Conservation (phyloP, 495 filamentous ascomycete species). For the Neurospora sp. region DNA sequence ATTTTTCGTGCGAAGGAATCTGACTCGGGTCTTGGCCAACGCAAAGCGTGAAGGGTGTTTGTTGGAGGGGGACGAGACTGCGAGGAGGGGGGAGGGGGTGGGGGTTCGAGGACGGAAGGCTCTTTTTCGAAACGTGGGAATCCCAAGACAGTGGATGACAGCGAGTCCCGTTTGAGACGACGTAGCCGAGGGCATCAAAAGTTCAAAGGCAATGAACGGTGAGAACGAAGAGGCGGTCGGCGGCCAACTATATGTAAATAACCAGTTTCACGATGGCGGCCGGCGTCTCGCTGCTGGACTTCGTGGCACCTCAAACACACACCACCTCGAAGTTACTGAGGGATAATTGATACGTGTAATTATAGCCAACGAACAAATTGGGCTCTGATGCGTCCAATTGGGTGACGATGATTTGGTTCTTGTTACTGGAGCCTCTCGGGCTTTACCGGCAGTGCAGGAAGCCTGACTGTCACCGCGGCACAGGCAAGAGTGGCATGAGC, state of each 20-base stretch:
- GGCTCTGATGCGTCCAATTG: not conserved
- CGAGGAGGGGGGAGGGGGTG: not conserved
- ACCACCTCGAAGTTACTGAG: not conserved
- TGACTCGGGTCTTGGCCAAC: not conserved
- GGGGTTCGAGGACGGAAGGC: not conserved
- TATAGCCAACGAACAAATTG: not conserved
- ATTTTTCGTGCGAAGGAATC: not conserved
- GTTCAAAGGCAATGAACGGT: not conserved
- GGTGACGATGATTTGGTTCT: not conserved
- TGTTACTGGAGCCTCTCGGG: slow-evolving; percentile 18
- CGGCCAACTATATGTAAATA: not conserved
- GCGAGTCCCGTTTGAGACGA: not conserved
- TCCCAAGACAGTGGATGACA: not conserved
- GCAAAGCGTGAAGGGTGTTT: not conserved
- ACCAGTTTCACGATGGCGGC: not conserved
- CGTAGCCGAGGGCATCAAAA: not conserved
- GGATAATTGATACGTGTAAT: not conserved
- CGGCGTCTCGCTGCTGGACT: too few species aligned
- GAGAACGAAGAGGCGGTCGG: not conserved
- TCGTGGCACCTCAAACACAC: not conserved
- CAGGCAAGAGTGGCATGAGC: not conserved
- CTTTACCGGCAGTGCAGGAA: slow-evolving; percentile 23
- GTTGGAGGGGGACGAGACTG: not conserved
- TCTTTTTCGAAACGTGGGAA: not conserved
- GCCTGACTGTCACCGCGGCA: slow-evolving; percentile 9